phyloP scores from a whole-genome alignment of 805 yeast species.

The Candida piceae region DNA sequence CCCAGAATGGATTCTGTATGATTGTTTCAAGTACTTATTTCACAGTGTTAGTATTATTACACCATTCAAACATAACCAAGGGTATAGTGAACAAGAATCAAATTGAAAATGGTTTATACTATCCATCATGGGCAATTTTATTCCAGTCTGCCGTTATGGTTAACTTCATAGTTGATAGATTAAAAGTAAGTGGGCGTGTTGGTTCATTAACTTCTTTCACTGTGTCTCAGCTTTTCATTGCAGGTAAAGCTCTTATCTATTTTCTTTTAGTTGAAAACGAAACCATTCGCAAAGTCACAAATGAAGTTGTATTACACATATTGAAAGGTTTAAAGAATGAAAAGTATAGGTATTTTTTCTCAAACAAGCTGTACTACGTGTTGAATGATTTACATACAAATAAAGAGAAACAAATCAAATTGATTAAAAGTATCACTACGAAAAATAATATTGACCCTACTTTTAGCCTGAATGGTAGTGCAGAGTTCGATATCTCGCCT shows the following conservation, averaged over 20 bases:
- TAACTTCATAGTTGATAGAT: constrained; percentile 5
- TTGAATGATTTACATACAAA: constrained; percentile 4
- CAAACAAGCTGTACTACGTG: constrained; percentile 4
- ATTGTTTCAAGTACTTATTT: constrained; percentile 4
- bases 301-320: constrained; percentile 1
- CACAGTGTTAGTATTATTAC: constrained; percentile 4
- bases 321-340: neutral
- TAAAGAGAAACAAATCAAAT: constrained; percentile 1
- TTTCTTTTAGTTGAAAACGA: constrained; percentile 6
- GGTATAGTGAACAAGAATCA: neutral
- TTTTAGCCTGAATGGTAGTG: neutral
- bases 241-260: constrained; percentile 10
- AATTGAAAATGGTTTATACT: neutral
- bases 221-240: constrained; percentile 6
- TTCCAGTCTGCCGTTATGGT: constrained; percentile 11
- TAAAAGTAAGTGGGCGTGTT: constrained; percentile 4
- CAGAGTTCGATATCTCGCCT: neutral
- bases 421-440: neutral
- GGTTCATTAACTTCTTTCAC: constrained; percentile 3
- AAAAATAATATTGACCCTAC: neutral
- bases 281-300: constrained; percentile 1
- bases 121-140: constrained; percentile 20
- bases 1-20: constrained; percentile 3
- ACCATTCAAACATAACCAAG: constrained; percentile 5
- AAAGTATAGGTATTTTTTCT: neutral